Evolutionary conservation across 495 filamentous ascomycete species (phyloP), one percentile per base, ranked within the genome.

Genomic region (Lasiosphaeris hirsuta): DNA sequence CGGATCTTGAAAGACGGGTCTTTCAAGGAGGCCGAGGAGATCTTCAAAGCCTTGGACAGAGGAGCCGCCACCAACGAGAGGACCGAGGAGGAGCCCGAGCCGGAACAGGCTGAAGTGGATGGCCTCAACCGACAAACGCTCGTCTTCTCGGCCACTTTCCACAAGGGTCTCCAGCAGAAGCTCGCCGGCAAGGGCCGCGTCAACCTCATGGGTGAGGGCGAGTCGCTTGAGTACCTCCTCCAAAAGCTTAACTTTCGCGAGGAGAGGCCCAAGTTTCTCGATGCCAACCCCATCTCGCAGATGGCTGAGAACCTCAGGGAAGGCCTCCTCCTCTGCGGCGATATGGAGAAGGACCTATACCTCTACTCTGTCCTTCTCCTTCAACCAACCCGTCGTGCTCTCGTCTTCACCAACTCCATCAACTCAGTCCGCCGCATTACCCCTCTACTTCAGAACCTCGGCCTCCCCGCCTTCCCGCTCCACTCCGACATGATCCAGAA

Each of bases 401-500:
- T 97, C 2, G 82, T 98, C 15, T 97, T 98, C 70, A 89, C 92
- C 37, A 98, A 98, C 75, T 96, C 92, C 8, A 96, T 98, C 65
- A 87, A 87, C 62, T 89, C 92, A 1, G 92, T 95, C 63, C 88
- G 92, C 11, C 92, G 94, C 38, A 76, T 98, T 7, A 85, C 86
- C 0, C 89, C 94, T 17, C 79, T 97, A 56, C 81, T 98, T 8
- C 89, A 94, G 66, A 88, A 85, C 52, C 85, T 98, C 17, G 81
- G 85, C 58, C 83, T 96, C 13, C 86, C 85, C 7, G 89, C 88
- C 11, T 78, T 88, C 17, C 83, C 87, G 0, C 79, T 98, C 9
- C 94, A 98, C 69, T 96, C 92, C 0, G 86, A 88, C 60, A 97
- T 98, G 94, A 80, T 86, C 7, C 95, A 97, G 72, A 97, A 97